Base-by-base conservation (phyloP, 192 early-diverging fungal species). In the Spizellomyces punctatus region DNA sequence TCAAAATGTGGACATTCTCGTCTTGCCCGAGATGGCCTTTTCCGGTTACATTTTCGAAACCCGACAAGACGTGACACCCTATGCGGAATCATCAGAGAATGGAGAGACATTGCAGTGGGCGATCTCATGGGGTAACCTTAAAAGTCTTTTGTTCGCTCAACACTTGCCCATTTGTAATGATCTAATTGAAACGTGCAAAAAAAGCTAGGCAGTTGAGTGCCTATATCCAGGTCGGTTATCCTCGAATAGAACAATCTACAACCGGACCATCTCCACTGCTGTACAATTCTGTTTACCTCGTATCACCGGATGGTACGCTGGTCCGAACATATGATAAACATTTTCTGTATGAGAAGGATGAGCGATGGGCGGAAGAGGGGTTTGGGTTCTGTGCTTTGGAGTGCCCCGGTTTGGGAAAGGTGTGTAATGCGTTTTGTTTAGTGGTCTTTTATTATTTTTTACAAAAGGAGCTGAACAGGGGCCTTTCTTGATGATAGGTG, bases 1-100 rank as follows among this genome's bases (percentile, higher is more conserved):
- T 10, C 50, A 45, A 45, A 22, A 71, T 64, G 83, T 92, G 1
- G 89, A 92, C 73, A 68, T 93, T 14, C 67, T 94, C 14, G 76
- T 94, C 4, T 76, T 93, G 42, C 90, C 93, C 5, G 93, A 94
- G 73, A 83, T 94, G 88, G 85, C 85, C 6, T 93, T 93, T 69
- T 84, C 91, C 45, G 91, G 89, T 19, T 94, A 94, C 76, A 78
- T 76, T 10, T 94, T 94, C 65, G 78, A 69, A 36, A 76, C 60
- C 22, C 66, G 73, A 42, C 76, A 82, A n/a, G 82, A 91, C 47
- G 86, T 94, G 12, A 61, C 57, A 10, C 84, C 88, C 1, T 86
- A 79, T 75, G 62, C 86, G 0, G 90, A 92, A 64, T 10, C 10
- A 8, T 66, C 76, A 8, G 78, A 82, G 19, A 77, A 64, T 6